Percentiles rank a stretch among this genome's conserved stretches.
Evolutionary conservation across 148 eudicot species (phyloP).

Genomic region (Oxyria digyna): DNA sequence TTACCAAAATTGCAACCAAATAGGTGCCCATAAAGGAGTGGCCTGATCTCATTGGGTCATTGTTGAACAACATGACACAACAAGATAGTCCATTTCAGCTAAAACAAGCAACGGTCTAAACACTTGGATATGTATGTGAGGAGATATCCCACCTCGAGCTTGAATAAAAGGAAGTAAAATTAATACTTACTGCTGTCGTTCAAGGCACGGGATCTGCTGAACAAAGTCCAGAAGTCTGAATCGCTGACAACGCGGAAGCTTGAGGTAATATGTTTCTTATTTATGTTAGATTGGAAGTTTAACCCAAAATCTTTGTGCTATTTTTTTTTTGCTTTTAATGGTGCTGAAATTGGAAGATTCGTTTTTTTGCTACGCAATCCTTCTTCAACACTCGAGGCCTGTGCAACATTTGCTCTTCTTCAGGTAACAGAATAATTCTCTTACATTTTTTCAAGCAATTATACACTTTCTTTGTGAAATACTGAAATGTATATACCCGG

Average conservation of each 20-base stretch:
- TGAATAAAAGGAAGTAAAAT: slow-evolving; percentile 53
- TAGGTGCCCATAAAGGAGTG: slow-evolving; percentile 61
- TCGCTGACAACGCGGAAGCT: no score
- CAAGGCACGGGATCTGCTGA: slow-evolving; percentile 60
- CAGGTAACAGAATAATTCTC: slow-evolving; percentile 47
- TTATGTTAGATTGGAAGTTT: no score
- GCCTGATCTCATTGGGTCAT: slow-evolving; percentile 52
- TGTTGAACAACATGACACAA: slow-evolving; percentile 54
- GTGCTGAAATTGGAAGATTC: slow-evolving; percentile 87
- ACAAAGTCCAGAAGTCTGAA: slow-evolving; percentile 39
- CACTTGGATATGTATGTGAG: slow-evolving; percentile 70
- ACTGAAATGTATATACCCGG: no score
- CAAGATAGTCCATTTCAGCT: slow-evolving; percentile 35
- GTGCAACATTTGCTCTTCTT: slow-evolving; percentile 86
- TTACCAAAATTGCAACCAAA: slow-evolving; percentile 60
- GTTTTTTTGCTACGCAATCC: slow-evolving; percentile 72
- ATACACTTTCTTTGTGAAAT: no score
- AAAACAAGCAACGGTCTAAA: slow-evolving; percentile 59
- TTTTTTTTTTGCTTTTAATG: slow-evolving; percentile 29
- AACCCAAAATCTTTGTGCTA: neutral
- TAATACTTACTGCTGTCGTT: slow-evolving; percentile 63
- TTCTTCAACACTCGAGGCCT: slow-evolving; percentile 50
- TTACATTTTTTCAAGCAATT: no score
- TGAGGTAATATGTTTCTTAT: no score
- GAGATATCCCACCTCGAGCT: slow-evolving; percentile 57